Conservation (phyloP, 2,329 filamentous ascomycete species). For the Nigrospora sphaerica region DNA sequence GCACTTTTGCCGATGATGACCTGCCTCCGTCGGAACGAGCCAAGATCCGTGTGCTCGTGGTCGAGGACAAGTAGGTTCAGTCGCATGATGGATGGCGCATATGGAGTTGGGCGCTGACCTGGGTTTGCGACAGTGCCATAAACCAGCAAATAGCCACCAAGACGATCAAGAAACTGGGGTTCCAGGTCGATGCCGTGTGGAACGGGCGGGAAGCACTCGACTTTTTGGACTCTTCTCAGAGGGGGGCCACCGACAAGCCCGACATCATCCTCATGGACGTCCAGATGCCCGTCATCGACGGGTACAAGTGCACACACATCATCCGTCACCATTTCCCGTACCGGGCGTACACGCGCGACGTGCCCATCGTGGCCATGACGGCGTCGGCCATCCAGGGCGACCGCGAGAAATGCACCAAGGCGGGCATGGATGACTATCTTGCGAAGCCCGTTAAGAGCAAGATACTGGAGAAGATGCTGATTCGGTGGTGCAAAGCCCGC, state of each 20-base stretch:
- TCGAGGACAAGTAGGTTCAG: conserved; percentile 67
- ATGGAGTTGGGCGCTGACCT: too few relatives aligned
- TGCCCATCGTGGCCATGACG: conserved; percentile 77
- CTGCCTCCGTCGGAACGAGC: conserved; percentile 51
- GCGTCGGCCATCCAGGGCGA: conserved; percentile 73
- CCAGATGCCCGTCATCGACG: conserved; percentile 71
- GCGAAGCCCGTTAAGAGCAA: conserved; percentile 66
- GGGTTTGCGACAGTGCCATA: conserved; percentile 36
- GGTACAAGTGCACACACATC: conserved; percentile 69
- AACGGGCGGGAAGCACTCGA: conserved; percentile 75
- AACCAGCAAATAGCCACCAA: conserved; percentile 73
- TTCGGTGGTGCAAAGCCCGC: conserved; percentile 53
- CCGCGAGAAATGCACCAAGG: conserved; percentile 63
- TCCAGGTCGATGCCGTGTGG: conserved; percentile 64
- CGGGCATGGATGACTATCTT: conserved; percentile 72
- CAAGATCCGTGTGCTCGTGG: conserved; percentile 64
- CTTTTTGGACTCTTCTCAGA: conserved; percentile 53
- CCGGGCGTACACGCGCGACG: conserved; percentile 48
- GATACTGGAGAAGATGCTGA: conserved; percentile 62
- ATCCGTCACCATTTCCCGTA: conserved; percentile 64
- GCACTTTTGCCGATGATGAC: conserved; percentile 22
- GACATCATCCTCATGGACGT: conserved; percentile 76
- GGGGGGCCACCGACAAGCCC: conserved; percentile 47
- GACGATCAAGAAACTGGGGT: conserved; percentile 67
- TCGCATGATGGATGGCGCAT: too few relatives aligned